Base-by-base conservation (phyloP, 2,329 filamentous ascomycete genomes). In the Pestalotiopsis fici region DNA sequence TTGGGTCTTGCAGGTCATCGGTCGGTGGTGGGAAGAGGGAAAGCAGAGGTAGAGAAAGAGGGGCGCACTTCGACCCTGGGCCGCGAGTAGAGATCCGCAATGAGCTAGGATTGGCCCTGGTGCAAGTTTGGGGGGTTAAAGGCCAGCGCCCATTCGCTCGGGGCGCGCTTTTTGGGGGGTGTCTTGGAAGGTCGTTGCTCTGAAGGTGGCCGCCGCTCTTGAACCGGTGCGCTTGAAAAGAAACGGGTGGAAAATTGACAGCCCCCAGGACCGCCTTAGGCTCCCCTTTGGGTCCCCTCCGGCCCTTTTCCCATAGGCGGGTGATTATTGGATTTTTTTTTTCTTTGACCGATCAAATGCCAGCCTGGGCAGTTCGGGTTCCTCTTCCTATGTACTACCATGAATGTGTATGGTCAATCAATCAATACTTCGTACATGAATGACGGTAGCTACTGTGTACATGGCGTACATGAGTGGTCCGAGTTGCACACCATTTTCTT, bases 171-270 rank as follows among this genome's bases (percentile, higher is more conserved):
- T 57, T 57, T 21, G 55, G 55, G 55, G 55, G 55, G 55, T 5
- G 18, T 6, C 43, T n/a, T 50, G n/a, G 18, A n/a, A 50, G n/a
- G 43, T 50, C 9, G n/a, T 18, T 50, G n/a, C 43, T n/a, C 43
- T 50, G 31, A n/a, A n/a, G n/a, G 31, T 2, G 31, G 11, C 31
- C 31, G 31, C 31, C 31, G 31, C 31, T 11, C n/a, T 59, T 59
- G 18, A 59, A 35, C 57, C 57, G 57, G 25, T 21, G 57, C 57
- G 31, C 18, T 60, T 27, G 57, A 60, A 60, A 60, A 60, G 57
- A 60, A 60, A 60, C 28, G 57, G 57, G 28, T 60, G 31, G 57
- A 60, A 35, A 21, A 60, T 60, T 60, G 57, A 31, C 57, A 60
- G 28, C 57, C 57, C 21, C 57, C n/a, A 35, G 57, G 57, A 13